Conservation (phyloP, 768 basidiomycete genomes). For the Lactarius deliciosus region DNA sequence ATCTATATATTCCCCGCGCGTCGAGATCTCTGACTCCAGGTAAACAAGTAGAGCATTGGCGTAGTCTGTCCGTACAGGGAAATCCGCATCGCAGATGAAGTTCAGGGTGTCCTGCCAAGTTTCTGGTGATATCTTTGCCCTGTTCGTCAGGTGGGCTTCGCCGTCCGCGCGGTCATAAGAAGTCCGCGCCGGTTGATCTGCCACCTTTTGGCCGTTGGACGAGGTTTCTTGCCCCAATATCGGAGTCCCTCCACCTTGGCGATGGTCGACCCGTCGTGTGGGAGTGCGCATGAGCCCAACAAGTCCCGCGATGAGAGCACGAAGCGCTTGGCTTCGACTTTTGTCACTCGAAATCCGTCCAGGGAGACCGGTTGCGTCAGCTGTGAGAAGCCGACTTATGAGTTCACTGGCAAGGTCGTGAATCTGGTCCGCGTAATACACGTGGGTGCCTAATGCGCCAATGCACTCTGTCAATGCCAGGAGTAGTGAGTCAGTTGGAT, state of each 20-base stretch:
- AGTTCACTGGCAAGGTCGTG: constrained; percentile 88
- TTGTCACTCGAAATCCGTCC: constrained; percentile 41
- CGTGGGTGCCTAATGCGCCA: constrained; percentile 81
- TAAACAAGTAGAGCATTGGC: constrained; percentile 72
- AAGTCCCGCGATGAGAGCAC: constrained; percentile 68
- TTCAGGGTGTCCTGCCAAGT: constrained; percentile 91
- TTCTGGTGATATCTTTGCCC: constrained; percentile 73
- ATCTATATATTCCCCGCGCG: constrained; percentile 51
- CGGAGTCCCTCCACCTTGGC: constrained; percentile 13
- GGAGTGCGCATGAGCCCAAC: constrained; percentile 67
- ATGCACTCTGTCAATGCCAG: constrained; percentile 72
- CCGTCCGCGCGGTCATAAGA: constrained; percentile 28
- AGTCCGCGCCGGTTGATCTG: constrained; percentile 16
- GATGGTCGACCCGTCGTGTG: constrained; percentile 30
- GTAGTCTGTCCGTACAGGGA: constrained; percentile 78
- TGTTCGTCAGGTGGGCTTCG: constrained; percentile 46
- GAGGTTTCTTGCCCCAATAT: constrained; percentile 24
- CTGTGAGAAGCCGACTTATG: constrained; percentile 64
- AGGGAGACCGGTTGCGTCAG: constrained; percentile 64
- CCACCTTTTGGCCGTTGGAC: constrained; percentile 6
- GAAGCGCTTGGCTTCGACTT: constrained; percentile 63
- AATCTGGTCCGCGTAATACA: constrained; percentile 96
- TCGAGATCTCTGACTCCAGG: constrained; percentile 71
- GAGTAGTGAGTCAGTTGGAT: constrained; percentile 64
- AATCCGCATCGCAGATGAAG: constrained; percentile 77